Percentiles rank a stretch among this genome's conserved stretches.
Conservation (phyloP, 495 filamentous ascomycete genomes). For the Hypoxylon crocopeplum region DNA sequence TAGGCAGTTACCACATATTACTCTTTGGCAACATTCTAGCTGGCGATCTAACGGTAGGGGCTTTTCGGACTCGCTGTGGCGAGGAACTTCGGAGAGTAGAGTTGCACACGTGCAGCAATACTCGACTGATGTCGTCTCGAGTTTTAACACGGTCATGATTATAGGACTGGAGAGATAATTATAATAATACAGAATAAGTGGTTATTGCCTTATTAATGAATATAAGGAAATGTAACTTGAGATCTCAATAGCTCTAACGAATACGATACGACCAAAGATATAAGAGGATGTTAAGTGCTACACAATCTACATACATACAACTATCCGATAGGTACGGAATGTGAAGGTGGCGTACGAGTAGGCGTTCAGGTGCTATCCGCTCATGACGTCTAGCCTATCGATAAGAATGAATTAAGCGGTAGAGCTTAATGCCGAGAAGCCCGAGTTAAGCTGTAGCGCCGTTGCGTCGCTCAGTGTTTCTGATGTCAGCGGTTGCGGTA, state of each 20-base stretch:
- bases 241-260: not conserved
- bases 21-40: conserved; percentile 68
- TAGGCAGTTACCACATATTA: conserved; percentile 73
- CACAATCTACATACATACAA: not conserved
- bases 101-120: conserved; percentile 72
- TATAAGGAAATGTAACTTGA: not conserved
- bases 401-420: conserved; percentile 14
- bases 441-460: not conserved
- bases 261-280: no score
- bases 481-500: conserved; percentile 35
- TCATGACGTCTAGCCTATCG: conserved; percentile 33
- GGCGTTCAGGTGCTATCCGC: not conserved
- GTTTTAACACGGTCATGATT: conserved; percentile 32
- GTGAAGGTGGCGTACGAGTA: conserved; percentile 1
- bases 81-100: conserved; percentile 56
- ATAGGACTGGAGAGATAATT: not conserved
- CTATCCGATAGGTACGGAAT: not conserved
- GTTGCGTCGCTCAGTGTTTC: conserved; percentile 7
- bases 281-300: not conserved
- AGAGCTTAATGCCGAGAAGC: conserved; percentile 3
- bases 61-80: conserved; percentile 59
- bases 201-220: not conserved
- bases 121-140: conserved; percentile 35
- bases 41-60: conserved; percentile 56
- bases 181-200: not conserved